Evolutionary conservation across 495 filamentous ascomycete species (phyloP).

Genomic region (Haplographium delicatum): DNA sequence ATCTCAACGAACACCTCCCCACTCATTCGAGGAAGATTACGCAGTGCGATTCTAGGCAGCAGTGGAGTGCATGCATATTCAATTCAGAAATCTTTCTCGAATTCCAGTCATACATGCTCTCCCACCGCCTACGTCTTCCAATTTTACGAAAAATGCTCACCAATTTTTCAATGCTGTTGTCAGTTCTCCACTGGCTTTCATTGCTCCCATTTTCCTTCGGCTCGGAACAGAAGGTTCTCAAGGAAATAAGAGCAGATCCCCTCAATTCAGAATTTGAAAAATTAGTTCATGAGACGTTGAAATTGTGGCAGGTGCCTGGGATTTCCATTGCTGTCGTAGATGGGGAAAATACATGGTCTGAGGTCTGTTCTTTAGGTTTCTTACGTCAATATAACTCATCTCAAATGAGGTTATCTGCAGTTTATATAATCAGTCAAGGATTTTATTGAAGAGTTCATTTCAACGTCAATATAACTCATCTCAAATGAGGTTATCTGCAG

Average conservation of each 20-base stretch:
- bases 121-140: no score
- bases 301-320: conserved; percentile 47
- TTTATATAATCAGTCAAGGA: no score
- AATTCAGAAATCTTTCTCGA: no score
- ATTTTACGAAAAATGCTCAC: no score
- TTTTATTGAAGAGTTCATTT: no score
- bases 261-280: conserved; percentile 33
- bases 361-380: conserved; percentile 29
- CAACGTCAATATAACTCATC: neutral
- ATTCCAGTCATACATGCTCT: neutral
- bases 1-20: no score
- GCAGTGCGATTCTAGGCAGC: no score
- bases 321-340: conserved; percentile 44
- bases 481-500: neutral
- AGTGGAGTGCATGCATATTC: no score
- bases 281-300: conserved; percentile 32
- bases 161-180: neutral
- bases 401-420: neutral
- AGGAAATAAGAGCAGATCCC: conserved; percentile 14
- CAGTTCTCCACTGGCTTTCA: neutral
- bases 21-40: no score
- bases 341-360: conserved; percentile 36
- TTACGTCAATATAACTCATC: neutral
- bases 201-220: neutral
- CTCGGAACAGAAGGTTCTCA: conserved; percentile 5